phyloP scores from a whole-genome alignment of 305 asterid species.

The Fraxinus paxiana region DNA sequence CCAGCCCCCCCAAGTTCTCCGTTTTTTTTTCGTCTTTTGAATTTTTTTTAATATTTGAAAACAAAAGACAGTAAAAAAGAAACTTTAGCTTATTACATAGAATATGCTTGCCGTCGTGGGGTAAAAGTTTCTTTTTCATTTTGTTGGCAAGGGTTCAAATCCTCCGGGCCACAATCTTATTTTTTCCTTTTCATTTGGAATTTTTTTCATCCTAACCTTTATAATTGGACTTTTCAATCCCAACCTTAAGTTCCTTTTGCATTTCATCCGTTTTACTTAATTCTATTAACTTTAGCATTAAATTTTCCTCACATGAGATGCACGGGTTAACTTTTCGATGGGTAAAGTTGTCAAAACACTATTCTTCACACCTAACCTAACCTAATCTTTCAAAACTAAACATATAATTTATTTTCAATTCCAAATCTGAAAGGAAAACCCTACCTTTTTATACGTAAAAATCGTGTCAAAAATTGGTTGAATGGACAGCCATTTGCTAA shows the following conservation, averaged over 20 bases:
- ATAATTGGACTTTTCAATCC: not conserved
- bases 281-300: not conserved
- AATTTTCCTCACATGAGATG: not conserved
- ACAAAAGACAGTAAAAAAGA: not conserved
- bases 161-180: not conserved
- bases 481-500: not conserved
- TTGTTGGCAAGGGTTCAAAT: not conserved
- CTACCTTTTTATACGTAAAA: not conserved
- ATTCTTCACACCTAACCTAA: not conserved
- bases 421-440: not conserved
- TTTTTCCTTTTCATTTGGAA: not conserved
- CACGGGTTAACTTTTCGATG: not conserved
- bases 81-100: not conserved
- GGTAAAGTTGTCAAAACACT: not conserved
- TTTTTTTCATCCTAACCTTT: not conserved
- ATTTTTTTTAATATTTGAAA: not conserved
- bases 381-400: not conserved
- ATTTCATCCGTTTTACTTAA: not conserved
- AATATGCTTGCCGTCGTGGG: not conserved
- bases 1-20: not conserved
- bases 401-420: not conserved
- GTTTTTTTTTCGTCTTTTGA: not conserved
- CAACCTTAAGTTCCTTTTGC: not conserved
- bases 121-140: not conserved
- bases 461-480: not conserved